Evolutionary conservation across 768 basidiomycete species (phyloP).

Genomic region (Pisolithus albus): DNA sequence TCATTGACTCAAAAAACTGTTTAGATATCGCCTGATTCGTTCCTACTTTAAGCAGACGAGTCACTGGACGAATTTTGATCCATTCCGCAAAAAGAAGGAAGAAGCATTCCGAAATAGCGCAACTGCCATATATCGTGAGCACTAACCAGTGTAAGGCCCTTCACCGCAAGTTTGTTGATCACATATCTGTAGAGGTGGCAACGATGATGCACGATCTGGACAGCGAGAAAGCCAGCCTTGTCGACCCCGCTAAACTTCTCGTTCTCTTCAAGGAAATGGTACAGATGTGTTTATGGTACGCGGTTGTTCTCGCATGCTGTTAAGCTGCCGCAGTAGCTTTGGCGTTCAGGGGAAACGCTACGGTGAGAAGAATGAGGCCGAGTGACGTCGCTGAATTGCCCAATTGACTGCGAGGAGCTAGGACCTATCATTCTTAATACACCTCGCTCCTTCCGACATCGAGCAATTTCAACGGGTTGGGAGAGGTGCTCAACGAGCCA

Average conservation of each 20-base stretch:
- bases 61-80: conserved; percentile 75
- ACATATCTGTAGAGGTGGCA: conserved; percentile 52
- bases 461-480: conserved; percentile 77
- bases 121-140: conserved; percentile 69
- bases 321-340: background rate
- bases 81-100: conserved; percentile 75
- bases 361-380: conserved; percentile 39
- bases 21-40: conserved; percentile 78
- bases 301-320: background rate
- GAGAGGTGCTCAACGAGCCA: conserved; percentile 68
- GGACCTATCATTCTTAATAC: conserved; percentile 89
- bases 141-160: background rate
- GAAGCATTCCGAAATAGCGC: conserved; percentile 77
- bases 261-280: conserved; percentile 79
- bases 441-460: conserved; percentile 77
- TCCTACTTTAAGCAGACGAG: conserved; percentile 60
- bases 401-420: conserved; percentile 22
- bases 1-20: background rate
- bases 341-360: conserved; percentile 83
- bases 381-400: background rate
- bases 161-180: background rate
- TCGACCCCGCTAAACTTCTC: conserved; percentile 47
- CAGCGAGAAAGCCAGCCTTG: conserved; percentile 36
- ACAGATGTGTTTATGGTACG: conserved; percentile 78
- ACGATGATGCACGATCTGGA: conserved; percentile 64